Conservation (phyloP, 176 grass and related monocot species). For the Echinochloa phyllopogon region DNA sequence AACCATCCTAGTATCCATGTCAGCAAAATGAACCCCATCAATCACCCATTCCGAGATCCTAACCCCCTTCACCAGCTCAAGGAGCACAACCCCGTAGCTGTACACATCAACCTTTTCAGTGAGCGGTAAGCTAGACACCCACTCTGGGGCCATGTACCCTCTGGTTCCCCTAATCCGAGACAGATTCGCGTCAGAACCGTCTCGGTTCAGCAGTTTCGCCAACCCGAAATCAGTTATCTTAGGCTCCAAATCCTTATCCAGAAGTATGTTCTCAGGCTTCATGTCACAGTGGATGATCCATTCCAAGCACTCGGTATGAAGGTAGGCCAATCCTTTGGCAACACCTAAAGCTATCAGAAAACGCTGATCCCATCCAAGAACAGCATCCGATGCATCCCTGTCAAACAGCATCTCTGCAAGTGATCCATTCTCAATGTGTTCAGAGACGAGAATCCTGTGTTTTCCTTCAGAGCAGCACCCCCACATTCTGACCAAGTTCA, state of each 20-base stretch:
- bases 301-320: constrained; percentile 64
- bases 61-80: constrained; percentile 29
- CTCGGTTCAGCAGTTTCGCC: constrained; percentile 33
- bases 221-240: constrained; percentile 59
- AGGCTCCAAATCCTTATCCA: constrained; percentile 48
- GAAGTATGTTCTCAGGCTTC: constrained; percentile 64
- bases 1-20: background rate
- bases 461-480: constrained; percentile 57
- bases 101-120: constrained; percentile 39
- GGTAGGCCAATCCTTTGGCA: constrained; percentile 54
- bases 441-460: constrained; percentile 54
- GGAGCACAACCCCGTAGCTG: constrained; percentile 30
- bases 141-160: constrained; percentile 54
- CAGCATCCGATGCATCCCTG: background rate
- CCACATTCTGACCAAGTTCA: constrained; percentile 59
- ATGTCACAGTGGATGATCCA: constrained; percentile 72
- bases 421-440: constrained; percentile 51
- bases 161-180: constrained; percentile 40
- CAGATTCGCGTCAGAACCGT: background rate
- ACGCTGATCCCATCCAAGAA: constrained; percentile 49
- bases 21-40: background rate
- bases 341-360: constrained; percentile 53
- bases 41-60: constrained; percentile 38
- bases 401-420: constrained; percentile 42
- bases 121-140: constrained; percentile 29